phyloP scores from a whole-genome alignment of 164 flowering plant genomes.

The Platanus orientalis region DNA sequence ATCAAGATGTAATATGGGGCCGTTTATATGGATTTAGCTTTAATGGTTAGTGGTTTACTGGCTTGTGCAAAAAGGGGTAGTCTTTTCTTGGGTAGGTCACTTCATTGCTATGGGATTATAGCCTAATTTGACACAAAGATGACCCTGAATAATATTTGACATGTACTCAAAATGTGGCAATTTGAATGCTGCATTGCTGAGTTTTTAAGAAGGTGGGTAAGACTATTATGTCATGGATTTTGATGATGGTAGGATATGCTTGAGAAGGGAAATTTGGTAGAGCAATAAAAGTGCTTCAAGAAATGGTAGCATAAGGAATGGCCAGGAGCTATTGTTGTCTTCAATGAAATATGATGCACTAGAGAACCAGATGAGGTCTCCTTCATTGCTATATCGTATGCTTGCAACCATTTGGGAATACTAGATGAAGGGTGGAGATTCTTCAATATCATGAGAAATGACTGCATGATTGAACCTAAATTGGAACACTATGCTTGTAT shows the following conservation, averaged over 20 bases:
- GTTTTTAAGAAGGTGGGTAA: constrained; percentile 43
- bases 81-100: constrained; percentile 28
- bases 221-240: constrained; percentile 60
- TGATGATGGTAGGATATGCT: constrained; percentile 56
- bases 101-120: constrained; percentile 51
- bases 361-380: constrained; percentile 51
- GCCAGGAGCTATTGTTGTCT: constrained; percentile 46
- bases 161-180: constrained; percentile 61
- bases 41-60: constrained; percentile 42
- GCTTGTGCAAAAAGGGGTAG: constrained; percentile 39
- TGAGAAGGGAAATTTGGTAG: constrained; percentile 36
- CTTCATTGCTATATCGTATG: constrained; percentile 47
- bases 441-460: constrained; percentile 46
- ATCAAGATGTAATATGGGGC: constrained; percentile 35
- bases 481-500: constrained; percentile 64
- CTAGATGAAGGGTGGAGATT: constrained; percentile 50
- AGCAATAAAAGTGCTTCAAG: constrained; percentile 39
- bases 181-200: constrained; percentile 23
- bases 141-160: constrained; percentile 43
- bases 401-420: constrained; percentile 69
- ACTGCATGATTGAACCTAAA: constrained; percentile 43
- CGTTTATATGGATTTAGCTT: constrained; percentile 37
- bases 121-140: constrained; percentile 19
- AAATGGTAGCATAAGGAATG: constrained; percentile 49
- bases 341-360: constrained; percentile 40